Conservation (phyloP, 1,139 yeast genomes). For the Blastobotrys arbuscula region DNA sequence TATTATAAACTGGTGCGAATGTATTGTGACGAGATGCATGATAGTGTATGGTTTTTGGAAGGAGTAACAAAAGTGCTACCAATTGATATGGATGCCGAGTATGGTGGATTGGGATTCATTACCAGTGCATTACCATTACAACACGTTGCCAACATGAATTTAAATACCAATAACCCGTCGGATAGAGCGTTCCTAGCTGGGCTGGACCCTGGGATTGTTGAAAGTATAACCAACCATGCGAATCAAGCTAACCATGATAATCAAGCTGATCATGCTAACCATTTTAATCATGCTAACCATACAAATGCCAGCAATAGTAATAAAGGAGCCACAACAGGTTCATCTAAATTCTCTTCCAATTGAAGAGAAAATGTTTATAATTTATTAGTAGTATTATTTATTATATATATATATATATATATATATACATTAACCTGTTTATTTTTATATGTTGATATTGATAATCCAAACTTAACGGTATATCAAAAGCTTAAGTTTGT, state of each 20-base stretch:
- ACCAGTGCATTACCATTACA: slow-evolving; percentile 28
- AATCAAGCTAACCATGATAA: not conserved
- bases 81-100: slow-evolving; percentile 35
- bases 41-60: slow-evolving; percentile 88
- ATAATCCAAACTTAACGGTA: no score
- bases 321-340: no score
- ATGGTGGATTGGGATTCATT: slow-evolving; percentile 36
- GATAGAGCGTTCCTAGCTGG: not conserved
- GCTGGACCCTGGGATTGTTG: not conserved
- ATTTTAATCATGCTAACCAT: not conserved
- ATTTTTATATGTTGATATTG: no score
- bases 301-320: not conserved
- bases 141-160: not conserved
- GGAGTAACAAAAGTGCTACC: slow-evolving; percentile 78
- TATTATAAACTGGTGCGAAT: slow-evolving; percentile 77
- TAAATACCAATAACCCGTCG: not conserved
- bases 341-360: no score
- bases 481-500: no score
- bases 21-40: slow-evolving; percentile 81
- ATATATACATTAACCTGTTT: no score
- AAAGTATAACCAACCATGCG: not conserved
- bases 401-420: no score
- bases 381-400: no score
- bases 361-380: no score
- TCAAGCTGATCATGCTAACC: not conserved